Evolutionary conservation across 306 rosid species (phyloP), one percentile per base, ranked within the genome.

Genomic region (Corylus avellana): DNA sequence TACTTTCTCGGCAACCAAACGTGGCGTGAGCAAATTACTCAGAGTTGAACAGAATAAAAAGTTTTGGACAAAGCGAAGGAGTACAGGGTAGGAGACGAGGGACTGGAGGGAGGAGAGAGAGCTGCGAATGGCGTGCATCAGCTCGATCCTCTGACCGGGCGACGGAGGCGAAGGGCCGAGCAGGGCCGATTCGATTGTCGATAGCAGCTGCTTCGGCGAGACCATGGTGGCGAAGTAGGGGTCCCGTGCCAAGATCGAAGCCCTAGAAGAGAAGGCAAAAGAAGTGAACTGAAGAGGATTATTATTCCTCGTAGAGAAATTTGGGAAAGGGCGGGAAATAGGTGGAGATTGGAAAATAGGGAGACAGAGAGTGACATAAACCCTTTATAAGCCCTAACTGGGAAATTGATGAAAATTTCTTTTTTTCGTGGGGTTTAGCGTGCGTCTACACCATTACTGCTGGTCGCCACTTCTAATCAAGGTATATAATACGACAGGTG

Each of bases 111-210:
- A 86, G 16, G 82, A 75, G 7, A 81, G 77, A 48, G 95, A 91
- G 69, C 57, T 53, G 79, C 97, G 98, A 81, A 94, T 78, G 25
- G 98, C 94, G 88, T 91, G 98, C 74, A 89, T 64, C 67, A 94
- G 94, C 84, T 92, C 92, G 74, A 94, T 86, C 29, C 97, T 78
- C 78, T 89, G 97, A 0, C 90, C 83, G 8, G 97, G 86, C 3
- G 91, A 73, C 5, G 97, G 97, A 35, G 93, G 92, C 57, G 97
- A 84, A 37, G 95, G 86, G 59, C 92, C 84, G 35, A 94, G 89
- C 37, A 94, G 95, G 32, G 88, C 90, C 64, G 97, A 87, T 69
- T 94, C 98, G 46, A 94, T 70, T 0, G 84, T 82, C 66, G 87
- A 56, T 61, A 94, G 91, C 18, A 88, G 94, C 74, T 92, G 92